Conservation (phyloP, 805 yeast genomes). For the Zygosaccharomyces lentus region DNA sequence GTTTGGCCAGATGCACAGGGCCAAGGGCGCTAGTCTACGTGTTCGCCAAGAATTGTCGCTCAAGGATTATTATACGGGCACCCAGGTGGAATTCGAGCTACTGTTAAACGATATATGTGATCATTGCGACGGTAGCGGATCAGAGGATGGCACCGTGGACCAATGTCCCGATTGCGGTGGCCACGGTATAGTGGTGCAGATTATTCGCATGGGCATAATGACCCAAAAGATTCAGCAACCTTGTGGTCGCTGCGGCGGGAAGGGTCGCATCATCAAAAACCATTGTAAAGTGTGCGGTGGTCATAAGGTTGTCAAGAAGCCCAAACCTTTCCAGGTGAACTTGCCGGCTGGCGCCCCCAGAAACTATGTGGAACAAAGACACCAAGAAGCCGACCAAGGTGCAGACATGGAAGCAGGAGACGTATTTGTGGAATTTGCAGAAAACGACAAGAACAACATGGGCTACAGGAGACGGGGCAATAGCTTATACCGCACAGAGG, state of each 20-base stretch:
- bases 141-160: constrained; percentile 68
- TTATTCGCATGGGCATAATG: constrained; percentile 83
- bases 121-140: constrained; percentile 79
- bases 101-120: constrained; percentile 72
- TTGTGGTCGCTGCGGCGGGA: constrained; percentile 79
- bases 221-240: constrained; percentile 74
- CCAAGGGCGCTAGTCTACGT: constrained; percentile 59
- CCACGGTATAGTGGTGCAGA: constrained; percentile 58
- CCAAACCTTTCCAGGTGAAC: constrained; percentile 55
- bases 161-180: constrained; percentile 72
- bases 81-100: constrained; percentile 52
- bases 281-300: constrained; percentile 74
- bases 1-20: constrained; percentile 44
- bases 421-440: constrained; percentile 56
- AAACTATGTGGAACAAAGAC: constrained; percentile 51
- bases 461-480: constrained; percentile 82
- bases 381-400: constrained; percentile 76
- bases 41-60: constrained; percentile 55
- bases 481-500: constrained; percentile 77
- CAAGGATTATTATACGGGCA: constrained; percentile 69
- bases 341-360: constrained; percentile 69
- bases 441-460: constrained; percentile 49
- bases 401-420: constrained; percentile 87
- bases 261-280: constrained; percentile 61
- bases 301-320: constrained; percentile 51